phyloP scores from a whole-genome alignment of 441 rosid genomes.

The Macaranga tanarius region DNA sequence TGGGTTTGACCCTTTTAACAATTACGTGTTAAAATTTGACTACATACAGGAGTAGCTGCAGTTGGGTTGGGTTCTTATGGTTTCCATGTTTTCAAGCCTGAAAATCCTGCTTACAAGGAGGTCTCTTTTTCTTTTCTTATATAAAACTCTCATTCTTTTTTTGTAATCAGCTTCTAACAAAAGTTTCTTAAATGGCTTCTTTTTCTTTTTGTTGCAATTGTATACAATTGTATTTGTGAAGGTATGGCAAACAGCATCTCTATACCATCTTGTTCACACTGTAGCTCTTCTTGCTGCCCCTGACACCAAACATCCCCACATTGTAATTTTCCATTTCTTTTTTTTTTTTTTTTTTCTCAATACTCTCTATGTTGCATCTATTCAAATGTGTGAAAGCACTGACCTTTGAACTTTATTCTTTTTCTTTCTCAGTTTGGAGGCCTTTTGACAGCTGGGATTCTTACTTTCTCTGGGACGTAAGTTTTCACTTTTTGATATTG shows the following conservation, averaged over 20 bases:
- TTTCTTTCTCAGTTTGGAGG: constrained; percentile 77
- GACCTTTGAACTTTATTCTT: not conserved
- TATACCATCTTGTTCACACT: constrained; percentile 90
- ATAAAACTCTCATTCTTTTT: too few species aligned
- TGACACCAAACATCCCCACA: constrained; percentile 54
- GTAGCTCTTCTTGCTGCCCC: constrained; percentile 90
- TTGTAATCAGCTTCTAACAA: too few species aligned
- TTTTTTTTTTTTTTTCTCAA: not conserved
- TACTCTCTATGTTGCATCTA: not conserved
- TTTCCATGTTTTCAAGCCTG: constrained; percentile 75
- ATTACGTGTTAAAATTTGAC: too few species aligned
- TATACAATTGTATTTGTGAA: constrained; percentile 20
- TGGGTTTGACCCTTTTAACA: not conserved
- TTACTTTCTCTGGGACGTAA: constrained; percentile 88
- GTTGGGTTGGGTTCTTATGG: constrained; percentile 91
- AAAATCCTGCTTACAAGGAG: constrained; percentile 77
- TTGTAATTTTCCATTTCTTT: constrained; percentile 40
- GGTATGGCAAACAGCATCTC: constrained; percentile 97
- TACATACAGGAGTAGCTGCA: constrained; percentile 71
- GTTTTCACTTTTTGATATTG: constrained; percentile 33
- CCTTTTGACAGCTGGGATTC: constrained; percentile 76
- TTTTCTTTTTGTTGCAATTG: not conserved
- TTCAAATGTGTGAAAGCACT: too few species aligned
- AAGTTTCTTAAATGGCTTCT: too few species aligned
- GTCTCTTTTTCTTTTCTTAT: constrained; percentile 12